Evolutionary conservation across 768 basidiomycete species (phyloP), one percentile per base, ranked within the genome.

Genomic region (Lactarius trivialis): DNA sequence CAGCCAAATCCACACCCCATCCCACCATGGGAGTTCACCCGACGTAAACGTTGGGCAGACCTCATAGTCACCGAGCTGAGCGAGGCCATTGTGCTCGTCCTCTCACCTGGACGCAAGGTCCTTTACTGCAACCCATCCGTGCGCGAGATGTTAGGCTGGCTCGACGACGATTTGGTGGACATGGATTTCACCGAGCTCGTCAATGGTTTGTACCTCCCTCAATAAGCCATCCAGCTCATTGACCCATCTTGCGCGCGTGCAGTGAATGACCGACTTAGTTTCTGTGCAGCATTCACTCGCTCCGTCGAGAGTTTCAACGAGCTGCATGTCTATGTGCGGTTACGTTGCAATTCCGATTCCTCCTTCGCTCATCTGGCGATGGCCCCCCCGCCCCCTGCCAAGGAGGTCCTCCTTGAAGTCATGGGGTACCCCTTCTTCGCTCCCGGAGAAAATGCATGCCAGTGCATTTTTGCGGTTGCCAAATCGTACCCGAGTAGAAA

Each of bases 1-100:
- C 55, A 49, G 39, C 26, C 30, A 55, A 65, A 51, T 45, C 61
- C 56, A 32, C 65, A 51, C n/a, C 39, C 66, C 33, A 60, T 70
- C 43, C 48, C 58, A 3, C 53, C 58, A 43, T 93, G 85, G 68
- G 92, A 94, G 71, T 94, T 93, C 71, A 91, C 89, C 0, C 91
- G 90, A 70, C 78, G 91, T 60, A 93, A 93, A 71, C 81, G 86
- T 59, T 94, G 92, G 92, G 86, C 85, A 19, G 91, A 93, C 71
- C 76, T 94, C 15, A 77, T 93, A 28, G 74, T 89, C 61, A 79
- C 83, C 1, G 92, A 93, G 70, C 80, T 91, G 33, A 83, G 87
- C 33, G 91, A 91, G 63, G 84, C 81, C 19, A 79, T 89, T 70
- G 75, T 83, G 36, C 78, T 94, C 68, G 76, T 92, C 50, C 78